phyloP scores from a whole-genome alignment of 352 stramenopile species.

The Phytophthora tubulina region DNA sequence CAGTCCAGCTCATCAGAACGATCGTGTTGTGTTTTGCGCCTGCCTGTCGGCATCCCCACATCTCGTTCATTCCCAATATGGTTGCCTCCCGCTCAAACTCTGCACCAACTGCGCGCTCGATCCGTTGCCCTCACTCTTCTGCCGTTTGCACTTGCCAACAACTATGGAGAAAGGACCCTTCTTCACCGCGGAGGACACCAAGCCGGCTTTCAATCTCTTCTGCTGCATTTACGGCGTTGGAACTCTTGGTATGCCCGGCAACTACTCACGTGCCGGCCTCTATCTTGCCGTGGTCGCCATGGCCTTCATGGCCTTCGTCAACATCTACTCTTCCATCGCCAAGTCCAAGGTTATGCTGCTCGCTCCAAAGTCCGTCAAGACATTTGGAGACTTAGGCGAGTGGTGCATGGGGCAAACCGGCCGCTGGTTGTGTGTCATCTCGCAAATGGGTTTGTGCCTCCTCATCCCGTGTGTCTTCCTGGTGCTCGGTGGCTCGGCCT shows the following conservation, averaged over 20 bases:
- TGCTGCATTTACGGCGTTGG: slow-evolving; percentile 65
- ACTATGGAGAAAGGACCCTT: slow-evolving; percentile 35
- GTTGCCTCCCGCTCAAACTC: too few relatives aligned
- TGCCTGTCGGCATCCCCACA: too few relatives aligned
- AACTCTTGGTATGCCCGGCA: slow-evolving; percentile 64
- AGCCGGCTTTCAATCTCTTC: slow-evolving; percentile 52
- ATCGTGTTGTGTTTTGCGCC: too few relatives aligned
- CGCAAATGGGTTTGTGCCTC: slow-evolving; percentile 52
- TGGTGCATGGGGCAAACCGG: slow-evolving; percentile 54
- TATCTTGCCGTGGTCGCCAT: slow-evolving; percentile 43
- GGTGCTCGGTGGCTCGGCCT: slow-evolving; percentile 52
- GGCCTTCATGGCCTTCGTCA: slow-evolving; percentile 61
- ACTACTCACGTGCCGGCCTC: slow-evolving; percentile 56
- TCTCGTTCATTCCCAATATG: too few relatives aligned
- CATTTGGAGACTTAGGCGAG: slow-evolving; percentile 59
- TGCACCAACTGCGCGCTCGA: too few relatives aligned
- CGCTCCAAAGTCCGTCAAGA: slow-evolving; percentile 53
- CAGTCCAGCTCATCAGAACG: too few relatives aligned
- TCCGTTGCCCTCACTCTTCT: too few relatives aligned
- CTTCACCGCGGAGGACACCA: slow-evolving; percentile 56
- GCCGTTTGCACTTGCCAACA: too few relatives aligned
- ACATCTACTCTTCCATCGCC: slow-evolving; percentile 57
- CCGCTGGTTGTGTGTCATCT: slow-evolving; percentile 41
- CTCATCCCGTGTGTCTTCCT: slow-evolving; percentile 54
- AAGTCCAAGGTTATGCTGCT: slow-evolving; percentile 60